Percentiles rank a stretch among this genome's conserved stretches.
Evolutionary conservation across 148 eudicot genomes (phyloP).

Genomic region (Polygonum maritimum): DNA sequence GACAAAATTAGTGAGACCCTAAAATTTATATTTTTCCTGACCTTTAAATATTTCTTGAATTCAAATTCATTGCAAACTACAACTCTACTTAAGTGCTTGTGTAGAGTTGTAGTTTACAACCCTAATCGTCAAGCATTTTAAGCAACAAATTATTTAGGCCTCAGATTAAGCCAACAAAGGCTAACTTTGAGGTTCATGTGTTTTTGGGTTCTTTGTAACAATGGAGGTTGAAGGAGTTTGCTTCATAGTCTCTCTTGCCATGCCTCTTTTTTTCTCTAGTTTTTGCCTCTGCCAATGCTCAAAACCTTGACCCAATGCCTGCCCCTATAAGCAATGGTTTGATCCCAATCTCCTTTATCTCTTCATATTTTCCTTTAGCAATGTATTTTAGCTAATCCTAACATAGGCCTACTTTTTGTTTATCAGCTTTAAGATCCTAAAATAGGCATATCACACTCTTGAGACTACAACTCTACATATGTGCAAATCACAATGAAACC

Average conservation of each 20-base stretch:
- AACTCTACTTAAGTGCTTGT: too few relatives aligned
- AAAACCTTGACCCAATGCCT: neutral
- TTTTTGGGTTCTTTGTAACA: neutral
- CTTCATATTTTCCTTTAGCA: neutral
- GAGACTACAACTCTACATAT: neutral
- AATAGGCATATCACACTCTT: too few relatives aligned
- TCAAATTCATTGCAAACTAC: too few relatives aligned
- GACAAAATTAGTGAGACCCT: too few relatives aligned
- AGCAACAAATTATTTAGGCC: neutral
- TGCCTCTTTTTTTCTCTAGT: neutral
- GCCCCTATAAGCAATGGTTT: slow-evolving; percentile 11
- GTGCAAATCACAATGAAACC: neutral
- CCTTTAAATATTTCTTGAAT: too few relatives aligned
- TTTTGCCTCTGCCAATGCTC: slow-evolving; percentile 4
- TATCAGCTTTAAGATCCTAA: too few relatives aligned
- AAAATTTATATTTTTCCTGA: too few relatives aligned
- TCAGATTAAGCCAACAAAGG: neutral
- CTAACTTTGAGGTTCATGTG: neutral
- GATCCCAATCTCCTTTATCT: neutral
- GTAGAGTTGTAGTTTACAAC: too few relatives aligned
- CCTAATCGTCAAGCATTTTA: neutral
- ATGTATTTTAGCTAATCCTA: too few relatives aligned
- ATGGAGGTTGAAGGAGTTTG: slow-evolving; percentile 10
- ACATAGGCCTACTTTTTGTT: too few relatives aligned
- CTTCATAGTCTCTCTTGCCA: neutral